These are phyloP conservation scores for Cyberlindnera xylosilytica DNA, from an alignment of 805 yeast genomes.

Conservation along the genomic window DNA sequence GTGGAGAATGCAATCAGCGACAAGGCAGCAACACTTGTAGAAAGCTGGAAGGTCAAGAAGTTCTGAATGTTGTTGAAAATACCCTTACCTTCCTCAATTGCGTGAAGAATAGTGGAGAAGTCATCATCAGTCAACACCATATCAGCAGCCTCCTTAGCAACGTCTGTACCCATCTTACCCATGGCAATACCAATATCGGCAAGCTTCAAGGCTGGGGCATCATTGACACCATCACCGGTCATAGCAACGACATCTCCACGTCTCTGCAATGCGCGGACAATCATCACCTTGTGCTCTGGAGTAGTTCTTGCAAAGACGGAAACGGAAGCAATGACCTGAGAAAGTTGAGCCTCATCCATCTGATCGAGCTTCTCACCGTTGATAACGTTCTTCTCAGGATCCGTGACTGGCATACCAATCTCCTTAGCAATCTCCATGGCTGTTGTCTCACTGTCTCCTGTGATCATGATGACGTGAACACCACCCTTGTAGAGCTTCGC, in stretches of 20 bases:
- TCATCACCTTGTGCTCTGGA: constrained; percentile 88
- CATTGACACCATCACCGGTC: constrained; percentile 99
- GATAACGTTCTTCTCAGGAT: constrained; percentile 64
- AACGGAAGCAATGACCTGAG: constrained; percentile 75
- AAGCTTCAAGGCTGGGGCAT: constrained; percentile 95
- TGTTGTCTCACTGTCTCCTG: constrained; percentile 90
- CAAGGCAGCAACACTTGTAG: constrained; percentile 93
- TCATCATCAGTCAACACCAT: constrained; percentile 98
- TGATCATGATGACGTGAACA: constrained; percentile 96
- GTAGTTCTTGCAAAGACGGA: constrained; percentile 93
- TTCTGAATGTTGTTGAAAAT: constrained; percentile 94
- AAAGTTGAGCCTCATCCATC: constrained; percentile 67
- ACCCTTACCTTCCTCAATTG: constrained; percentile 97
- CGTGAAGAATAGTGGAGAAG: constrained; percentile 87
- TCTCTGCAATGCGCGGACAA: constrained; percentile 83
- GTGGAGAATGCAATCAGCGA: constrained; percentile 87
- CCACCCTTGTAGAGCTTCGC: constrained; percentile 83
- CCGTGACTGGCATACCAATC: constrained; percentile 81
- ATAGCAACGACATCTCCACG: constrained; percentile 96
- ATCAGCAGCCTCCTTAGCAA: constrained; percentile 97
- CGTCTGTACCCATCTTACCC: constrained; percentile 95
- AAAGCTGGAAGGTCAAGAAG: constrained; percentile 90
- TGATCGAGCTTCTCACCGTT: constrained; percentile 81
- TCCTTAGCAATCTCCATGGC: constrained; percentile 82
- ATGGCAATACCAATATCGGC: constrained; percentile 96